Conservation (phyloP, 2,329 filamentous ascomycete genomes). For the Diatrype stigma region DNA sequence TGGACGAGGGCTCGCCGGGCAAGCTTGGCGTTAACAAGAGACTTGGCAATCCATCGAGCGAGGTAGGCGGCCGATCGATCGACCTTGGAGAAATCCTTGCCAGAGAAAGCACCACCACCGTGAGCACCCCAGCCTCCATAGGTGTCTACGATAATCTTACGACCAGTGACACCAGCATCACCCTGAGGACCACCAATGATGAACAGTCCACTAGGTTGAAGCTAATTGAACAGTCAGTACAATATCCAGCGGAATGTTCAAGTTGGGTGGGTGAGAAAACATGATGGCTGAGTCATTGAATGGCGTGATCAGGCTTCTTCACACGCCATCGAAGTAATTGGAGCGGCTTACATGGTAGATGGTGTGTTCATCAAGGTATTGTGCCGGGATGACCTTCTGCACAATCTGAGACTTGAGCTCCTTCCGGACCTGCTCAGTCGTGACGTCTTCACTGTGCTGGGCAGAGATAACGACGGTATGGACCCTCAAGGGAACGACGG, state of each 20-base stretch:
- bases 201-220: conserved; percentile 97
- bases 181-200: conserved; percentile 99
- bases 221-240: conserved; percentile 11
- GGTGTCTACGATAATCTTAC: conserved; percentile 99
- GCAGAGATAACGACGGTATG: conserved; percentile 97
- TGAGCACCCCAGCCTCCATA: conserved; percentile 99
- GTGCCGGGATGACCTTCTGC: conserved; percentile 85
- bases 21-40: conserved; percentile 81
- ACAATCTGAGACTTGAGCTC: conserved; percentile 97
- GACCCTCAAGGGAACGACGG: conserved; percentile 85
- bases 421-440: conserved; percentile 87
- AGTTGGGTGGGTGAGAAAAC: neutral
- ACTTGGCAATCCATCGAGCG: conserved; percentile 98
- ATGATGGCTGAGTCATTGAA: neutral
- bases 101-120: conserved; percentile 99
- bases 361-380: conserved; percentile 90
- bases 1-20: conserved; percentile 92
- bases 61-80: conserved; percentile 98
- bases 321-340: neutral
- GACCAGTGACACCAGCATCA: conserved; percentile 96
- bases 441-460: conserved; percentile 85
- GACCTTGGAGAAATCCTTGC: conserved; percentile 99
- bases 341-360: conserved; percentile 76
- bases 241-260: neutral
- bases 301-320: neutral